Evolutionary conservation across 192 early-diverging fungal species (phyloP), one percentile per base, ranked within the genome.

Genomic region (Cladochytrium replicatum): DNA sequence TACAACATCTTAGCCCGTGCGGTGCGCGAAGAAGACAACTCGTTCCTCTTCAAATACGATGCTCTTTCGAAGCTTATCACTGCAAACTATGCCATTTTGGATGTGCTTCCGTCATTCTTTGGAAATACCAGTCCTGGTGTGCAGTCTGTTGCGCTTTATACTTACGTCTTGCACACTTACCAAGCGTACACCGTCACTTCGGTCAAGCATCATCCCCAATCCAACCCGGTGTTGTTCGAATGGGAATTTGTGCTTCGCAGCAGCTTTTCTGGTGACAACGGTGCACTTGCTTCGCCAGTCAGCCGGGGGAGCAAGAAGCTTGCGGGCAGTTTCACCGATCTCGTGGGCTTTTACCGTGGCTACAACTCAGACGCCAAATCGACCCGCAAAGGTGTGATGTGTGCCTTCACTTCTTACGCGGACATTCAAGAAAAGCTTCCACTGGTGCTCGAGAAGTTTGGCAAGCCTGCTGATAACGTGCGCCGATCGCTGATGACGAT

Each of bases 81-180:
- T 17, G 89, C 91, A 49, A 89, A 89, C 61, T 89, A 91, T 78
- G 83, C 88, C 27, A 93, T 99, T 43, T 81, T 95, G 55, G 95
- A 99, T 52, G 88, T 97, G 17, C 62, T 99, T 44, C 89, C 89
- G 52, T 69, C 72, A 48, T 93, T 99, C 74, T 89, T 99, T 63
- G 91, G 89, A 66, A 84, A 98, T 58, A 61, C 71, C 26, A 82
- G 91, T 46, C 63, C 67, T 19, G 78, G 81, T 45, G 74, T 94
- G 42, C 45, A 54, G 22, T 64, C 89, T 54, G 85, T 88, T 0
- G 93, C 95, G 19, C 76, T 96, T 27, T 92, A 95, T 77, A 90
- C 92, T 8, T 99, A 99, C 61, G 87, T 89, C 45, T 80, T 93
- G 48, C 92, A 92, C 52, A 90, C 95, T 3, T 94, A 96, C 82